Evolutionary conservation across 208 protist species (phyloP).

Genomic region (Leishmania lainsoni): DNA sequence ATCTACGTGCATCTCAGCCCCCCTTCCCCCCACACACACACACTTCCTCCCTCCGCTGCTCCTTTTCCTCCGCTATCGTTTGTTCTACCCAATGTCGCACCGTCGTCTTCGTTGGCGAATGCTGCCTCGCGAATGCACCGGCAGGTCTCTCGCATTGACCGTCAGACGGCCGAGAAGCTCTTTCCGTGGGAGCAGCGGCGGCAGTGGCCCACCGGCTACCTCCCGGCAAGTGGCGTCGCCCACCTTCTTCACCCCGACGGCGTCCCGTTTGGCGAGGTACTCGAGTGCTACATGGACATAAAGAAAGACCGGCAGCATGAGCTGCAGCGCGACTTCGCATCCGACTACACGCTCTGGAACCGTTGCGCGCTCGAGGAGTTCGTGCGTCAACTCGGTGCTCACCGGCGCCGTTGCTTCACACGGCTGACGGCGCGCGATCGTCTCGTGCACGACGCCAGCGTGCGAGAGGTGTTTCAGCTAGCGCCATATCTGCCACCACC

Average conservation of each 20-base stretch:
- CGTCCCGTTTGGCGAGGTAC: constrained; percentile 55
- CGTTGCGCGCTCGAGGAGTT: constrained; percentile 55
- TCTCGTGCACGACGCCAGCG: constrained; percentile 32
- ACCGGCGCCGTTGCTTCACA: constrained; percentile 35
- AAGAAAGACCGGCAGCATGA: constrained; percentile 39
- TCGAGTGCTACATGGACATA: constrained; percentile 63
- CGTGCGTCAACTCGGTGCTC: constrained; percentile 31
- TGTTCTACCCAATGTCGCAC: neutral
- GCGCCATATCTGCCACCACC: constrained; percentile 35
- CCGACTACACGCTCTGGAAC: constrained; percentile 78
- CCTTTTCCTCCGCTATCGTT: neutral
- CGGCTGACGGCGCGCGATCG: constrained; percentile 40
- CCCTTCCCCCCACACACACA: neutral
- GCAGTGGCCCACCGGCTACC: constrained; percentile 69
- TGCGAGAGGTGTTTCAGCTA: constrained; percentile 44
- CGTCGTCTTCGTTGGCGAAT: constrained; percentile 5
- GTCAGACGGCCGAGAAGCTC: constrained; percentile 29
- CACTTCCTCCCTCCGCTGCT: neutral
- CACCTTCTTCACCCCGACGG: constrained; percentile 67
- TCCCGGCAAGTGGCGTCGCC: constrained; percentile 73
- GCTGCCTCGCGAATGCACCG: constrained; percentile 38
- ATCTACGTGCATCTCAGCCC: no score
- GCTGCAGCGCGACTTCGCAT: constrained; percentile 76
- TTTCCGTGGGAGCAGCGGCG: constrained; percentile 52
- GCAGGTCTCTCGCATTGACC: constrained; percentile 50